Base-by-base conservation (phyloP, 495 filamentous ascomycete genomes). In the Hypoxylon trugodes region DNA sequence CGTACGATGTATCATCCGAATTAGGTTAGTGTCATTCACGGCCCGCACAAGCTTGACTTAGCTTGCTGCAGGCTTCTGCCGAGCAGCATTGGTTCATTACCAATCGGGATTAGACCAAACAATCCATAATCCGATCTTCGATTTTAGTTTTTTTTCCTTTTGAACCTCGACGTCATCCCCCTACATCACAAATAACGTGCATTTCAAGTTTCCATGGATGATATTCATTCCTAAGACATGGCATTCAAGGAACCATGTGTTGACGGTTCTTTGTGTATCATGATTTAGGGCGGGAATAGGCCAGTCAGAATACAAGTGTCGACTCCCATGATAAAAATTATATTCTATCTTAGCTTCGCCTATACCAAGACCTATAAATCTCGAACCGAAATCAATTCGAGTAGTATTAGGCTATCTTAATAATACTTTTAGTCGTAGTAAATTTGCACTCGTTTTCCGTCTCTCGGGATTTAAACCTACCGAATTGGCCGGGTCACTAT, bases 31-130 rank as follows among this genome's bases (percentile, higher is more conserved):
- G 18, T 6, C 19, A 24, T 52, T 12, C 35, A n/a, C 46, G 47
- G 52, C 58, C 64, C 46, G 57, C 57, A 51, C 52, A 42, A 42
- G 58, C 58, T 52, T 33, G 13, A 30, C 50, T 15, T 60, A 58
- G 61, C 53, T 38, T 54, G 33, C 33, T 46, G 41, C 40, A 55
- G 13, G 61, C 35, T 40, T 45, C 33, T 30, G n/a, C 46, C 16
- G 24, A 12, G 30, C 25, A 21, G 47, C 33, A 26, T 30, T 13
- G 40, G 52, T 36, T 37, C 32, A 33, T 63, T 5, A 13, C 50
- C 26, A 36, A 45, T 48, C 21, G 35, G 18, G 50, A 21, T 43
- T 55, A 55, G 43, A 43, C 37, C 24, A 35, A 16, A 6, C 33
- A 30, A 21, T 3, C 22, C 1, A 22, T 45, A 30, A 22, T 9